Percentiles rank a stretch among this genome's conserved stretches.
phyloP scores from a whole-genome alignment of 768 basidiomycete species.

The Dentipellis fragilis region DNA sequence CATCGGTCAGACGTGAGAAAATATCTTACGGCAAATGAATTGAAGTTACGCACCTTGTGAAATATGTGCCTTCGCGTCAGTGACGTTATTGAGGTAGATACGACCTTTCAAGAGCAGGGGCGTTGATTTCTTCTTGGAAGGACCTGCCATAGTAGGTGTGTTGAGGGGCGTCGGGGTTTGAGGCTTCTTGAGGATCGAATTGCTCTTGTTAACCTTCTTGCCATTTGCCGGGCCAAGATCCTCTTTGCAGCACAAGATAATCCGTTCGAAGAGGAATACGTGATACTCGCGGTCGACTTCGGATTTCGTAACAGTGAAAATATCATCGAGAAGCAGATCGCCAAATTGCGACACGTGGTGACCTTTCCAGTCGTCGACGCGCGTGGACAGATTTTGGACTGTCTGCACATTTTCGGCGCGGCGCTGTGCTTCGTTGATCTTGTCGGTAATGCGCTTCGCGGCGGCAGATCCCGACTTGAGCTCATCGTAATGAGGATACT shows the following conservation, averaged over 20 bases:
- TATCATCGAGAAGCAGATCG: conserved; percentile 86
- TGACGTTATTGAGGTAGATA: conserved; percentile 95
- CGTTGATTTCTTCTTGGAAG: conserved; percentile 65
- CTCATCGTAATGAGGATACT: conserved; percentile 69
- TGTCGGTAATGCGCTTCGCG: conserved; percentile 87
- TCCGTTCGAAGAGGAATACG: conserved; percentile 97
- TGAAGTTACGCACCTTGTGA: conserved; percentile 43
- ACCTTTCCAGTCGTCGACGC: conserved; percentile 99
- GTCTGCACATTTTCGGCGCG: conserved; percentile 87
- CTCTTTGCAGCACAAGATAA: conserved; percentile 98
- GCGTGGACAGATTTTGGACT: conserved; percentile 71
- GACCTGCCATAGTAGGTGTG: conserved; percentile 40
- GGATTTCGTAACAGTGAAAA: conserved; percentile 92
- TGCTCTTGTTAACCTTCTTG: conserved; percentile 72
- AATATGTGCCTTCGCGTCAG: conserved; percentile 47
- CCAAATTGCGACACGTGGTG: conserved; percentile 94
- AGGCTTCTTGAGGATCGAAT: conserved; percentile 85
- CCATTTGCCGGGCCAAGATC: conserved; percentile 46
- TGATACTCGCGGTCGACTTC: conserved; percentile 97
- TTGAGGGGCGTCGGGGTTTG: conserved; percentile 34
- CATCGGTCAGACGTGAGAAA: neutral
- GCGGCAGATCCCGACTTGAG: conserved; percentile 76
- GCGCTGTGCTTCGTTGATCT: conserved; percentile 92
- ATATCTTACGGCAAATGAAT: conserved; percentile 1
- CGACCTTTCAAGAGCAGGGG: conserved; percentile 88